Percentiles rank a stretch among this genome's conserved stretches.
phyloP scores from a whole-genome alignment of 164 flowering plant species.

The Kalanchoe fedtschenkoi region DNA sequence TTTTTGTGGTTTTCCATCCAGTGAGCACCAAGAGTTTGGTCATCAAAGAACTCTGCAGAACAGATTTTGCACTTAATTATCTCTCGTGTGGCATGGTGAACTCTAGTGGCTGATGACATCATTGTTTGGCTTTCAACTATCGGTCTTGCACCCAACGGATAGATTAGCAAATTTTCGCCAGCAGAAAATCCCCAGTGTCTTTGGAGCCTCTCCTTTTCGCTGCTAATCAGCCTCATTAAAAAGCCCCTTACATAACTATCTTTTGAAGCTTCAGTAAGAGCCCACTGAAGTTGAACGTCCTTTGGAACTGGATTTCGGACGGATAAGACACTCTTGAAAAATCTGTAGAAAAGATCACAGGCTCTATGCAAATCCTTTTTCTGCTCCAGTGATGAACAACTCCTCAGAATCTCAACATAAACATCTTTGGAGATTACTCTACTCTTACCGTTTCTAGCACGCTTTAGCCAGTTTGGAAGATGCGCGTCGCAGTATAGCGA shows the following conservation, averaged over 20 bases:
- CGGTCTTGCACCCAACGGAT: conserved; percentile 11
- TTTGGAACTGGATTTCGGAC: conserved; percentile 62
- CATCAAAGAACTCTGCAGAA: conserved; percentile 46
- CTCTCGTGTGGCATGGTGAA: conserved; percentile 13
- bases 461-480: conserved; percentile 89
- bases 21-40: conserved; percentile 56
- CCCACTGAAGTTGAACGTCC: conserved; percentile 81
- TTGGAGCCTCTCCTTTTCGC: conserved; percentile 63
- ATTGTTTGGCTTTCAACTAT: conserved; percentile 20
- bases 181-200: conserved; percentile 61
- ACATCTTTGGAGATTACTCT: conserved; percentile 81
- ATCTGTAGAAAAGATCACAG: conserved; percentile 74
- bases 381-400: conserved; percentile 45
- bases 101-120: conserved; percentile 17
- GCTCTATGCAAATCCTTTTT: conserved; percentile 70
- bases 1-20: conserved; percentile 80
- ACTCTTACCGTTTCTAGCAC: conserved; percentile 86
- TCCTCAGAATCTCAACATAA: conserved; percentile 53
- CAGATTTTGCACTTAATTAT: conserved; percentile 71
- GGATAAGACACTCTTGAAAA: conserved; percentile 59
- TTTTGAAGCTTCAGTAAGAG: conserved; percentile 80
- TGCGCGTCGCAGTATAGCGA: conserved; percentile 83
- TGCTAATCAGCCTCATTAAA: conserved; percentile 51
- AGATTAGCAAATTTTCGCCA: conserved; percentile 17
- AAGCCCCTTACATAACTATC: conserved; percentile 41